Evolutionary conservation across 495 filamentous ascomycete genomes (phyloP).

Genomic region (Lasiosphaeria hispida): DNA sequence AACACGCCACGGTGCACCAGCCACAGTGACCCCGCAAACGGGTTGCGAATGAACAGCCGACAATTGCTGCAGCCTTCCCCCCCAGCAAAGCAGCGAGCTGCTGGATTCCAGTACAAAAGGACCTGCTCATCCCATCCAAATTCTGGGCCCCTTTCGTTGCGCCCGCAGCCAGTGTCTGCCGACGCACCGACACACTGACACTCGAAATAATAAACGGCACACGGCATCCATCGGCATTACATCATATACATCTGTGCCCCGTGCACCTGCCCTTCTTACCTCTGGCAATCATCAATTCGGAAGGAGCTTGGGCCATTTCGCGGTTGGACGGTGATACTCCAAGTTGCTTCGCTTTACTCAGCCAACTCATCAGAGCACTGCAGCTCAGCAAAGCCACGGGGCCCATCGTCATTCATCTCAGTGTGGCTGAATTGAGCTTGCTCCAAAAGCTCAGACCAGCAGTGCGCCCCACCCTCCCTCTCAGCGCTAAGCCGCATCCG

Average conservation of each 20-base stretch:
- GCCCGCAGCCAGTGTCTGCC: constrained; percentile 7
- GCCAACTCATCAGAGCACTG: too few relatives aligned
- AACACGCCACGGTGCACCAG: constrained; percentile 19
- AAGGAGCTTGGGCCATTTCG: too few relatives aligned
- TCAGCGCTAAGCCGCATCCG: constrained; percentile 5
- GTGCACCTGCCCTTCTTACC: too few relatives aligned
- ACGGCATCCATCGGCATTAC: constrained; percentile 9
- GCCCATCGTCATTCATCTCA: not conserved
- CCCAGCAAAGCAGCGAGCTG: constrained; percentile 3
- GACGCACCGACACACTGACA: constrained; percentile 1
- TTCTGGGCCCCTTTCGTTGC: constrained; percentile 15
- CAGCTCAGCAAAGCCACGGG: not conserved
- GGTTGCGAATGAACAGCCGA: not conserved
- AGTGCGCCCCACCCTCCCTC: not conserved
- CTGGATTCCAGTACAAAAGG: constrained; percentile 27
- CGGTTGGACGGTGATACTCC: too few relatives aligned
- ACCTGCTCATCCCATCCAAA: constrained; percentile 25
- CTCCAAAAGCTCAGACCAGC: not conserved
- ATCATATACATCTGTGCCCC: not conserved
- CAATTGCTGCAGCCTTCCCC: constrained; percentile 3
- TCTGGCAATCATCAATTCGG: too few relatives aligned
- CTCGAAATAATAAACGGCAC: too few relatives aligned
- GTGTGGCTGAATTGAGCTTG: too few relatives aligned
- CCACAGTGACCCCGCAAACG: constrained; percentile 34
- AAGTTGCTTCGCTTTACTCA: too few relatives aligned